These are phyloP conservation scores for Nephelium lappaceum DNA, from an alignment of 345 rosid species.

Conservation along the genomic window DNA sequence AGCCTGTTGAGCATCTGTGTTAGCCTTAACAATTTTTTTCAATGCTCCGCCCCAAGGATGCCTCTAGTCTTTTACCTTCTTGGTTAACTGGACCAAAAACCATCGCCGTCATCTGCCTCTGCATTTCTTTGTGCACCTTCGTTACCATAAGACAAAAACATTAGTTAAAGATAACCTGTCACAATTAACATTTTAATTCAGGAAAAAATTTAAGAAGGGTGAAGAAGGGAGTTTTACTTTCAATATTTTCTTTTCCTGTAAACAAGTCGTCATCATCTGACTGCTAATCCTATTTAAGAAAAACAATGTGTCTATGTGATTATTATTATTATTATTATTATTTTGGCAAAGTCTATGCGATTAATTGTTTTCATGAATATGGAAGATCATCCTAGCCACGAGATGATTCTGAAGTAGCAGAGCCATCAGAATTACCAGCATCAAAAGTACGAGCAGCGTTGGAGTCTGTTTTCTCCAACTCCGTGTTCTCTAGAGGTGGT, in stretches of 20 bases:
- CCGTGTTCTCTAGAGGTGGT: constrained; percentile 49
- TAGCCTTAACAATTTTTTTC: constrained; percentile 61
- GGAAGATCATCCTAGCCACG: neutral
- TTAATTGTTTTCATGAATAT: neutral
- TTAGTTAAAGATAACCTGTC: neutral
- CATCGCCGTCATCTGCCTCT: constrained; percentile 60
- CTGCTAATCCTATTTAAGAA: neutral
- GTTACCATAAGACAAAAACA: constrained; percentile 25
- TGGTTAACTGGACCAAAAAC: constrained; percentile 54
- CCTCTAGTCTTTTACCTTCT: constrained; percentile 68
- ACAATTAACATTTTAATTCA: neutral
- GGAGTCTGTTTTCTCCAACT: constrained; percentile 55
- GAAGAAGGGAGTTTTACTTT: neutral
- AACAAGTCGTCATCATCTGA: neutral
- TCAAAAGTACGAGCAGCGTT: constrained; percentile 37
- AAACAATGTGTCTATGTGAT: neutral
- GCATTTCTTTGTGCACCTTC: constrained; percentile 62
- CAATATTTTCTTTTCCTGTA: neutral
- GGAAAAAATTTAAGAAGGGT: neutral
- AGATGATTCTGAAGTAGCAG: constrained; percentile 35
- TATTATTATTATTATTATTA: too few species aligned
- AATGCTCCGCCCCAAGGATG: constrained; percentile 57
- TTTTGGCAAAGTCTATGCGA: neutral
- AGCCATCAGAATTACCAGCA: constrained; percentile 31
- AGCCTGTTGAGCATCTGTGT: constrained; percentile 69